Evolutionary conservation across 108 stramenopile species (phyloP).

Genomic region (Fragilariopsis cylindrus): DNA sequence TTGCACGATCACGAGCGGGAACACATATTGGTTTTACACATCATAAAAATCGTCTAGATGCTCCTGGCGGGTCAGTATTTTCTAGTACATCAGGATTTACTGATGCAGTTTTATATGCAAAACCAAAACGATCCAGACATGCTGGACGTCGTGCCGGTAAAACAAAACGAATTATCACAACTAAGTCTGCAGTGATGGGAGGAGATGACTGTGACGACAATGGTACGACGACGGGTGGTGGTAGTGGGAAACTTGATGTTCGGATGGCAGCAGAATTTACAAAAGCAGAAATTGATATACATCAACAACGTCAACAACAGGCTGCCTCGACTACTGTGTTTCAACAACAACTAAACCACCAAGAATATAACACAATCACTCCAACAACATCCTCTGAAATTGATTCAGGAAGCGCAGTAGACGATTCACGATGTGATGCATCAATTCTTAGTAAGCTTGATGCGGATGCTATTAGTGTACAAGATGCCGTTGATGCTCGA

Average conservation of each 20-base stretch:
- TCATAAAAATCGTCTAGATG: not conserved
- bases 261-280: constrained; percentile 10
- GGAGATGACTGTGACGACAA: not conserved
- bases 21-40: constrained; percentile 2
- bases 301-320: not conserved
- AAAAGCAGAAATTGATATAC: constrained; percentile 5
- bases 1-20: not conserved
- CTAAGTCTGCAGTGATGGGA: not conserved
- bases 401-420: not conserved
- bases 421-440: not conserved
- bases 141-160: not conserved
- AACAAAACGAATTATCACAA: not conserved
- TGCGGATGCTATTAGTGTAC: constrained; percentile 24
- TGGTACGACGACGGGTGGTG: too few species aligned
- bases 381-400: constrained; percentile 2
- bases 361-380: not conserved
- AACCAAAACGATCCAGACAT: not conserved
- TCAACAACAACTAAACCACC: not conserved
- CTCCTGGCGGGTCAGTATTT: not conserved
- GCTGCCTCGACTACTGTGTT: not conserved
- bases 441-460: constrained; percentile 25
- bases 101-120: not conserved
- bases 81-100: not conserved
- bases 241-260: not conserved
- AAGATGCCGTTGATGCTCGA: constrained; percentile 31